These are phyloP conservation scores for Tulasnella sp. DNA, from an alignment of 768 basidiomycete species.

Conservation along the genomic window DNA sequence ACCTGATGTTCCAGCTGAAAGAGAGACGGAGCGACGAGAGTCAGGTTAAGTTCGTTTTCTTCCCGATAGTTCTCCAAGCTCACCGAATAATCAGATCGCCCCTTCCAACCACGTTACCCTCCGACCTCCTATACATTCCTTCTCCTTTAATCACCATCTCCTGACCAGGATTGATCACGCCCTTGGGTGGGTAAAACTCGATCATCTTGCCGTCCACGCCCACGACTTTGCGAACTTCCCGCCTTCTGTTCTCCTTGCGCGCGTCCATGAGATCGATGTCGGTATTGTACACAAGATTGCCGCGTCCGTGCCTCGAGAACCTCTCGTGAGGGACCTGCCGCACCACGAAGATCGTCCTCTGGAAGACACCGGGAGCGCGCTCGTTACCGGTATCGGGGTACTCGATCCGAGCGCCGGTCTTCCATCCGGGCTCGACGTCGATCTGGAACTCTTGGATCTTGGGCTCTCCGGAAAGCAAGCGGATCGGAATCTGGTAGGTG, in stretches of 20 bases:
- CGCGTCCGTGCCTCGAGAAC: conserved; percentile 49
- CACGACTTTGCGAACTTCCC: conserved; percentile 37
- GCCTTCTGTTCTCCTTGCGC: conserved; percentile 36
- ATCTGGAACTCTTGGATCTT: conserved; percentile 52
- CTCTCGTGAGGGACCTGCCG: conserved; percentile 55
- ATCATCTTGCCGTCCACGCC: conserved; percentile 59
- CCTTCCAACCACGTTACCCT: conserved; percentile 50
- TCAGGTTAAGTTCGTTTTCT: neutral
- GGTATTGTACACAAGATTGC: conserved; percentile 55
- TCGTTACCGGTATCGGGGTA: conserved; percentile 64
- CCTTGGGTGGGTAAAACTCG: conserved; percentile 40
- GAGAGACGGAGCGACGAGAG: neutral
- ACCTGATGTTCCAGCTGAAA: conserved; percentile 30
- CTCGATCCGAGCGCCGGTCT: conserved; percentile 54
- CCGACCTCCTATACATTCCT: conserved; percentile 63
- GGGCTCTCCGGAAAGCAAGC: conserved; percentile 43
- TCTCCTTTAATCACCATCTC: conserved; percentile 53
- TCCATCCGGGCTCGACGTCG: conserved; percentile 60
- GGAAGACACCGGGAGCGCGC: conserved; percentile 49
- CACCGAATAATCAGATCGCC: conserved; percentile 66
- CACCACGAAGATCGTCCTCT: conserved; percentile 64
- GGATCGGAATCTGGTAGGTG: conserved; percentile 57
- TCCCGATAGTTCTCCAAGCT: conserved; percentile 32
- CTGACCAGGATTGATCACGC: conserved; percentile 45
- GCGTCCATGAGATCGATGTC: conserved; percentile 55